These are phyloP conservation scores for Angomonas deanei DNA, from an alignment of 208 protist species.

Conservation along the genomic window DNA sequence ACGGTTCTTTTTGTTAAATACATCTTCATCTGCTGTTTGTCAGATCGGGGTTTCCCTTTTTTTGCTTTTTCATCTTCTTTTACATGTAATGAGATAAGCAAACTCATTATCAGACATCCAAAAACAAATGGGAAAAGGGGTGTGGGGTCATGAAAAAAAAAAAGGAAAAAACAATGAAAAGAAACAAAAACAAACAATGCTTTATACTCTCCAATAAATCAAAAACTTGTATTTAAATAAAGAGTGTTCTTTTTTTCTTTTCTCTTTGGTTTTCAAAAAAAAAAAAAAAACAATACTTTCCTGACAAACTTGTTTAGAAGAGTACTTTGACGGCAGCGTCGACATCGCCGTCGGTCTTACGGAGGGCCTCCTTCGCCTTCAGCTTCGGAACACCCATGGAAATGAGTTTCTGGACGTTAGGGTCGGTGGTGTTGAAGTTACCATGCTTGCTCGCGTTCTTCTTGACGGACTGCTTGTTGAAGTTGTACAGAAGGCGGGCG, in stretches of 20 bases:
- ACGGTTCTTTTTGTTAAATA: neutral
- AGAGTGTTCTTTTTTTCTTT: neutral
- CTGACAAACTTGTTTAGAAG: slow-evolving; percentile 25
- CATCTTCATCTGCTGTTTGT: no score
- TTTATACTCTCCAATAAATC: neutral
- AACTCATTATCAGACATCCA: neutral
- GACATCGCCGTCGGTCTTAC: slow-evolving; percentile 47
- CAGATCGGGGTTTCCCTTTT: no score
- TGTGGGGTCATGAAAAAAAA: slow-evolving; percentile 1
- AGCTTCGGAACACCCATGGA: slow-evolving; percentile 58
- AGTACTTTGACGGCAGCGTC: slow-evolving; percentile 51
- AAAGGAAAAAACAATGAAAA: slow-evolving; percentile 15
- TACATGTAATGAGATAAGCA: no score
- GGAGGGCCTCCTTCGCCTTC: slow-evolving; percentile 67
- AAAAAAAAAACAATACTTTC: no score
- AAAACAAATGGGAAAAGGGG: neutral
- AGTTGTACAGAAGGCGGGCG: slow-evolving; percentile 49
- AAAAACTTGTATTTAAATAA: neutral
- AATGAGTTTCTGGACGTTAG: slow-evolving; percentile 69
- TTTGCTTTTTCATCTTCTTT: no score
- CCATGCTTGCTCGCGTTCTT: slow-evolving; percentile 49
- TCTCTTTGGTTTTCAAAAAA: neutral
- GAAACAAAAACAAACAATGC: slow-evolving; percentile 18
- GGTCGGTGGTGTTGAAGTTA: slow-evolving; percentile 55
- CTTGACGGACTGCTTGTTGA: slow-evolving; percentile 30